Base-by-base conservation (phyloP, 345 rosid genomes). In the Noccaea bulbosa region DNA sequence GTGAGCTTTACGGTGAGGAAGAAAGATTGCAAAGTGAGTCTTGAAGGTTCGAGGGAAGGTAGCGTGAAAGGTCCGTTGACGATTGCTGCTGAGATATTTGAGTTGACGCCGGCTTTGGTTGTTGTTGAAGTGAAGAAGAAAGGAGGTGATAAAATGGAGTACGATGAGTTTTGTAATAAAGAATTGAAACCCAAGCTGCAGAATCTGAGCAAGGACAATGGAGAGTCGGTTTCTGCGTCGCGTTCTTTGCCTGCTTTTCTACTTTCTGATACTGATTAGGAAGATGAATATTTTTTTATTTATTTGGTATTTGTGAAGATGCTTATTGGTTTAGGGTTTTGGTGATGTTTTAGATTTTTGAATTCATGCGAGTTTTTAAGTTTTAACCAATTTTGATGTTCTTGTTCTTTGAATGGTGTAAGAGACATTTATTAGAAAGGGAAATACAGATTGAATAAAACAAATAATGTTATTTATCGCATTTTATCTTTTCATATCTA, bases 91-190 rank as follows among this genome's bases (percentile, higher is more conserved):
- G 92, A 87, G 82, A 85, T 87, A 51, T 87, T 85, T 47, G 92
- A 87, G 22, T 48, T 87, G 58, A 88, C 89, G 9, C 88, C 91
- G 6, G 38, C 79, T 14, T 80, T 93, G 84, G 91, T 85, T 52
- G 86, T 92, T 39, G 84, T 92, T 73, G 96, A 92, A 76, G 91
- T 92, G 7, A 92, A 83, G 93, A 93, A 88, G 87, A 90, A 90
- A 81, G 84, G 90, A 50, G 98, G 98, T 14, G 97, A 93, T 22
- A 85, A 53, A 74, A 85, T 77, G 65, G 98, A 93, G 77, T 93
- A 85, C 12, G 97, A 88, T 24, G 98, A 90, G 20, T 93, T 90
- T 44, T 93, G 88, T 71, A 75, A 82, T 16, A 84, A 60, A 43
- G 97, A 93, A 61, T 56, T 93, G 81, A 88, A 72, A 82, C 98